Conservation (phyloP, 768 basidiomycete genomes). For the Clavaria fumosa region DNA sequence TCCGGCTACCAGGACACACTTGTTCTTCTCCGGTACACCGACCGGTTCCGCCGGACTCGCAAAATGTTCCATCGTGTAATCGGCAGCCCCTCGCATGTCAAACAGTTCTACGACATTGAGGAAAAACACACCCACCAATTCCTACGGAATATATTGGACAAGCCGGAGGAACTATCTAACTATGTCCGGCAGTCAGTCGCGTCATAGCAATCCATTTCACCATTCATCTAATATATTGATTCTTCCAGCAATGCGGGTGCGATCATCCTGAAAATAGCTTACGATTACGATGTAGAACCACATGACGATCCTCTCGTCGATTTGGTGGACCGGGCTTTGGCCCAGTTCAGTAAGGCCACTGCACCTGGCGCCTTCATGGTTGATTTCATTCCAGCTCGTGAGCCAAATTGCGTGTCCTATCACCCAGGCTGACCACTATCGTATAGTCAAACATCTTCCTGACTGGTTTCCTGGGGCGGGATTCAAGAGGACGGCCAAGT, state of each 20-base stretch:
- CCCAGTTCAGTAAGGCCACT: slow-evolving; percentile 26
- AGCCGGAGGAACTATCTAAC: slow-evolving; percentile 22
- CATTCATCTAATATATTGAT: not conserved
- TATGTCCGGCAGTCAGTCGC: slow-evolving; percentile 26
- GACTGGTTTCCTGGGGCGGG: slow-evolving; percentile 29
- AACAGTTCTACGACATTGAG: no score
- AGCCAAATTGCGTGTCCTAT: not conserved
- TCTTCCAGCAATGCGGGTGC: slow-evolving; percentile 22
- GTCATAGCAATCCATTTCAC: no score
- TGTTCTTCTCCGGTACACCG: no score
- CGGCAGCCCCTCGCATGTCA: no score
- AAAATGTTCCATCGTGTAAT: no score
- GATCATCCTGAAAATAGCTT: slow-evolving; percentile 26
- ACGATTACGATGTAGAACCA: slow-evolving; percentile 25
- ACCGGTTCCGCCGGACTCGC: no score
- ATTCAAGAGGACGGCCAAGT: slow-evolving; percentile 23
- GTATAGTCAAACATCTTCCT: slow-evolving; percentile 28
- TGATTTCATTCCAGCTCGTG: slow-evolving; percentile 21
- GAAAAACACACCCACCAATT: no score
- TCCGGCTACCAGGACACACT: no score
- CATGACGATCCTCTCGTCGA: slow-evolving; percentile 25
- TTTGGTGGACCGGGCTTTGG: slow-evolving; percentile 24
- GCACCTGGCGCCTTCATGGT: slow-evolving; percentile 11
- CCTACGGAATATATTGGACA: slow-evolving; percentile 24
- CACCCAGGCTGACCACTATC: slow-evolving; percentile 1